Base-by-base conservation (phyloP, 306 rosid species). In the Prinsepia uniflora region DNA sequence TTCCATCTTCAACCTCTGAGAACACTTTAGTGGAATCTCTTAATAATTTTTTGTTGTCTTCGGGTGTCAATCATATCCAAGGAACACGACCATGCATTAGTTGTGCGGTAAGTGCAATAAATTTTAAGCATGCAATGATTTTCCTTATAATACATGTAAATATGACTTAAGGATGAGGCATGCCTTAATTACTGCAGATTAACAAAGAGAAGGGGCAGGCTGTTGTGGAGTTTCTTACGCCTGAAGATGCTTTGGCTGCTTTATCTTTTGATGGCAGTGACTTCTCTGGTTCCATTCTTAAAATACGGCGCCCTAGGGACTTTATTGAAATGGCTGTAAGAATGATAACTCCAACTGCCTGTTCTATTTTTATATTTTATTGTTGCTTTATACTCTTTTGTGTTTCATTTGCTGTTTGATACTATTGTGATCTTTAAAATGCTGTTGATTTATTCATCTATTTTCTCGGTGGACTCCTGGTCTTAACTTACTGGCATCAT, bases 281-380 rank as follows among this genome's bases (percentile, higher is more conserved):
- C 64, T 76, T 91, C 65, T 81, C 82, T 79, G 99, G 97, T 67
- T 86, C 90, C 47, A 68, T 19, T 75, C 78, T 95, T 59, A 91
- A 82, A 86, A 76, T 95, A 72, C 85, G 92, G 79, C 96, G 99
- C 18, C 96, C 99, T 65, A 95, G 86, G 72, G 97, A 95, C 79
- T 95, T 79, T 70, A 82, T 95, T 74, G 96, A 91, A 72, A 82
- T 77, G 82, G 78, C 92, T 67, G 96, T 95, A 94, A 94, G 97
- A 81, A 78, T 81, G 76, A 77, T 72, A 80, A 69, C 80, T 76
- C 75, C 22, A 67, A 59, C 70, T 68, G 41, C 58, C 18, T 12
- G 7, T 18, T 24, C 18, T 72, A 59, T 70, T 75, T 75, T 65
- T 15, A 69, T 52, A 54, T 44, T 52, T 74, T 49, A 45, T 75